Percentiles rank a stretch among this genome's conserved stretches.
phyloP scores from a whole-genome alignment of 2,329 filamentous ascomycete genomes.

The Ceratocystis harringtonii region DNA sequence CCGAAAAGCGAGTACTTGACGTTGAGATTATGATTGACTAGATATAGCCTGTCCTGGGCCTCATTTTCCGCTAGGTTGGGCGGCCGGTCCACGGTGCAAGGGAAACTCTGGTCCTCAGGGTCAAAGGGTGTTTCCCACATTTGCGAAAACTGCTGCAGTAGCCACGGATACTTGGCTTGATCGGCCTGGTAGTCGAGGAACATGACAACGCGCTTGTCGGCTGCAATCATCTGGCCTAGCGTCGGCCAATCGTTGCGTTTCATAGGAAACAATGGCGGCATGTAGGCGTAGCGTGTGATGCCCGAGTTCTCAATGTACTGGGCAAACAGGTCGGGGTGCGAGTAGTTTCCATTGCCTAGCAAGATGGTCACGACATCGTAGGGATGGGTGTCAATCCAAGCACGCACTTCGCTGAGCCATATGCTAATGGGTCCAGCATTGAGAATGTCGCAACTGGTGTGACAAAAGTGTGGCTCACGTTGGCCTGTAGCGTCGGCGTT shows the following conservation, averaged over 20 bases:
- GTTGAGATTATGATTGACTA: conserved; percentile 88
- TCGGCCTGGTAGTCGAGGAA: conserved; percentile 79
- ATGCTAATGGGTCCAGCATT: conserved; percentile 63
- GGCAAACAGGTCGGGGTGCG: conserved; percentile 47
- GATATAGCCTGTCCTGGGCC: conserved; percentile 51
- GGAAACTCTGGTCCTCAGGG: conserved; percentile 48
- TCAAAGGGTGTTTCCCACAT: conserved; percentile 88
- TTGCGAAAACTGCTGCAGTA: conserved; percentile 75
- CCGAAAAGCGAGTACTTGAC: conserved; percentile 55
- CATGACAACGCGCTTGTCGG: conserved; percentile 55
- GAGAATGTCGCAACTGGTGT: conserved; percentile 67
- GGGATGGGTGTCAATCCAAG: conserved; percentile 62
- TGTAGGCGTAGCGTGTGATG: conserved; percentile 57
- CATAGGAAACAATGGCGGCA: conserved; percentile 57
- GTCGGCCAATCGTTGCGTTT: conserved; percentile 67
- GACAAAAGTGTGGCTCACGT: conserved; percentile 57
- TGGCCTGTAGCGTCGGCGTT: conserved; percentile 29
- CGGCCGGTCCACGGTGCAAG: conserved; percentile 65
- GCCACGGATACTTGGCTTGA: conserved; percentile 63
- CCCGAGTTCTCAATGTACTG: conserved; percentile 56
- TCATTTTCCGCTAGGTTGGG: conserved; percentile 45
- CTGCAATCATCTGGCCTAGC: conserved; percentile 58
- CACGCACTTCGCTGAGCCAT: conserved; percentile 53
- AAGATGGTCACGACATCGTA: conserved; percentile 82
- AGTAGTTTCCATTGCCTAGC: conserved; percentile 69